A percentile compares a stretch with the other conserved stretches of the same genome.
phyloP scores from a whole-genome alignment of 192 early-diverging fungal species.

The Backusella tarrabulga region DNA sequence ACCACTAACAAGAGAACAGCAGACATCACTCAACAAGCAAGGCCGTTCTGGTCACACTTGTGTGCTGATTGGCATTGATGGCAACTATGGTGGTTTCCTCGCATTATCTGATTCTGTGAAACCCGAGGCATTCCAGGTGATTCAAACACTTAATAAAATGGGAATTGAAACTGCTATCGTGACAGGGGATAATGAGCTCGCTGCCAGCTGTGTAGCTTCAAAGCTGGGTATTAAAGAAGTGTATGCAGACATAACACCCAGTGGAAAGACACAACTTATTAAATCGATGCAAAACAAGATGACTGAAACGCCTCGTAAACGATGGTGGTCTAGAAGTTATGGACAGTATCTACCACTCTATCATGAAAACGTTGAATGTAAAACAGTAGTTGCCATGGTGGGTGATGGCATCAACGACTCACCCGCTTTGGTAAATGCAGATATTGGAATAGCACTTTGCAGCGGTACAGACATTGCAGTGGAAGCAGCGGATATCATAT shows the following conservation, averaged over 20 bases:
- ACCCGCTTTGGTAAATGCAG: slow-evolving; percentile 78
- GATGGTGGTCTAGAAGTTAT: neutral
- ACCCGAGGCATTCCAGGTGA: slow-evolving; percentile 67
- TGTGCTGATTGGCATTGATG: slow-evolving; percentile 70
- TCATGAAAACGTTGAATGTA: neutral
- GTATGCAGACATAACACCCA: slow-evolving; percentile 85
- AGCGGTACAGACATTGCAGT: slow-evolving; percentile 95
- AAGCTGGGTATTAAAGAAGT: slow-evolving; percentile 83
- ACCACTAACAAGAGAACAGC: slow-evolving; percentile 39
- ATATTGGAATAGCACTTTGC: slow-evolving; percentile 86
- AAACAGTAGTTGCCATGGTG: slow-evolving; percentile 76
- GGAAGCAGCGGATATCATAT: slow-evolving; percentile 88
- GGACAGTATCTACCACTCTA: neutral
- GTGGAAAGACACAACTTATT: slow-evolving; percentile 83
- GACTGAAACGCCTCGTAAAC: neutral
- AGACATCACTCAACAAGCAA: slow-evolving; percentile 46
- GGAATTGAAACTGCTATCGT: slow-evolving; percentile 83
- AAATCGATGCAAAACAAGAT: slow-evolving; percentile 1
- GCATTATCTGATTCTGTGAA: slow-evolving; percentile 84
- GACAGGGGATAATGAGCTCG: slow-evolving; percentile 87
- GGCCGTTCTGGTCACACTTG: slow-evolving; percentile 76
- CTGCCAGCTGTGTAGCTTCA: slow-evolving; percentile 78
- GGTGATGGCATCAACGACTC: slow-evolving; percentile 98
- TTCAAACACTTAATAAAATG: slow-evolving; percentile 71
- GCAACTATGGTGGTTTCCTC: slow-evolving; percentile 58